Percentiles rank a stretch among this genome's conserved stretches.
phyloP scores from a whole-genome alignment of 176 grass and related monocot species.

The Secale cereale region DNA sequence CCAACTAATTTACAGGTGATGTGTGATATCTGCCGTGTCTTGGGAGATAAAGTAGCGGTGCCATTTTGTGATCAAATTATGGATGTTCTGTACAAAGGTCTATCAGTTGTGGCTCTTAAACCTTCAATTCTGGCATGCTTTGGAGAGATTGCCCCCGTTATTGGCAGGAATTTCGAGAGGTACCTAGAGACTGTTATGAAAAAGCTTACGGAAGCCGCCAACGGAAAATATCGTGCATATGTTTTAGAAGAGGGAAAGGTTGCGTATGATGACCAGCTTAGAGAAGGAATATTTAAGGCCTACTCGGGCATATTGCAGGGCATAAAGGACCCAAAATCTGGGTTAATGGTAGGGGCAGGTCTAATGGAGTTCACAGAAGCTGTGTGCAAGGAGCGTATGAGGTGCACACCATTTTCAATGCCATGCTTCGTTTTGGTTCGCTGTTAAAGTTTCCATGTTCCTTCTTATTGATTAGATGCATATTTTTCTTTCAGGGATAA shows the following conservation, averaged over 20 bases:
- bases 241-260: conserved; percentile 66
- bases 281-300: conserved; percentile 71
- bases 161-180: conserved; percentile 77
- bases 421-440: too few relatives aligned
- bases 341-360: neutral
- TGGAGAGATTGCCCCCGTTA: conserved; percentile 82
- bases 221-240: conserved; percentile 20
- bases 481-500: neutral
- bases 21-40: conserved; percentile 74
- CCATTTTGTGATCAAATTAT: conserved; percentile 77
- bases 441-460: too few relatives aligned
- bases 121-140: conserved; percentile 80
- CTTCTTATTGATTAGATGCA: neutral
- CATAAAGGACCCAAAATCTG: neutral
- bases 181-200: conserved; percentile 60
- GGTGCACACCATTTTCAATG: neutral
- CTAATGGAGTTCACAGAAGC: neutral
- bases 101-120: conserved; percentile 66
- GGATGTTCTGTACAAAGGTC: conserved; percentile 71
- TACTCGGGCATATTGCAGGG: conserved; percentile 49
- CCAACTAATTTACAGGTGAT: conserved; percentile 73
- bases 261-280: conserved; percentile 75
- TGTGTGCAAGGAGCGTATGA: neutral
- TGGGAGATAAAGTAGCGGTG: conserved; percentile 68
- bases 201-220: conserved; percentile 72